Percentiles rank a stretch among this genome's conserved stretches.
phyloP scores from a whole-genome alignment of 2,329 filamentous ascomycete genomes.

The Cytospora leucostoma region DNA sequence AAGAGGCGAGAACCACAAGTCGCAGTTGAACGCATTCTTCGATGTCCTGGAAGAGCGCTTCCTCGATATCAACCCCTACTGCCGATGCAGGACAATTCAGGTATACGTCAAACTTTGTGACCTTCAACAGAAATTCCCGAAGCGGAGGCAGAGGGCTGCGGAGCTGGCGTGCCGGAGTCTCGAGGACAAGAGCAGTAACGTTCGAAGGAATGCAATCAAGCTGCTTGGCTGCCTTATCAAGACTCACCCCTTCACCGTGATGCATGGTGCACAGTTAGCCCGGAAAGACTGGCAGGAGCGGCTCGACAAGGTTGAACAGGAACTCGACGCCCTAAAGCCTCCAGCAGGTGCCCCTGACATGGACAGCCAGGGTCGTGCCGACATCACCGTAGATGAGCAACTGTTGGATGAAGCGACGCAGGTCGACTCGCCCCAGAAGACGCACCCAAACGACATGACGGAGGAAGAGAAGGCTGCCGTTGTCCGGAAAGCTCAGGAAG shows the following conservation, averaged over 20 bases:
- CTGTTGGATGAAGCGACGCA: slow-evolving; percentile 89
- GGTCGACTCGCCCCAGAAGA: slow-evolving; percentile 66
- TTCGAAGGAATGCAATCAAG: slow-evolving; percentile 92
- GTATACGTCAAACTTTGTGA: slow-evolving; percentile 92
- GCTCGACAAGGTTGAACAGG: slow-evolving; percentile 78
- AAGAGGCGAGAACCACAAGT: slow-evolving; percentile 87
- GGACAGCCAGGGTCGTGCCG: slow-evolving; percentile 57
- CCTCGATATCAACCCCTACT: slow-evolving; percentile 95
- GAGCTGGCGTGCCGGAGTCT: slow-evolving; percentile 86
- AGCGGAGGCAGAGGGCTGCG: slow-evolving; percentile 82
- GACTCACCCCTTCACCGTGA: slow-evolving; percentile 89
- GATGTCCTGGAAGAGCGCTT: slow-evolving; percentile 96
- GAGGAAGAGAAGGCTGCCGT: slow-evolving; percentile 76
- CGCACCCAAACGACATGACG: slow-evolving; percentile 65
- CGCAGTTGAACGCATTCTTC: slow-evolving; percentile 94
- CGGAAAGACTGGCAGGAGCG: slow-evolving; percentile 83
- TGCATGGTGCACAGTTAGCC: slow-evolving; percentile 85
- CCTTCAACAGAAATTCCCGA: slow-evolving; percentile 93
- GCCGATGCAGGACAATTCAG: slow-evolving; percentile 85
- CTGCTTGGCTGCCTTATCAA: slow-evolving; percentile 84
- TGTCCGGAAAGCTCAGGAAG: slow-evolving; percentile 78
- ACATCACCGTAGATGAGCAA: slow-evolving; percentile 72
- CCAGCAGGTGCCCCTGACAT: slow-evolving; percentile 73
- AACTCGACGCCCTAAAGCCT: slow-evolving; percentile 79
- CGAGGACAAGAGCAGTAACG: slow-evolving; percentile 97